Evolutionary conservation across 2,329 filamentous ascomycete species (phyloP), one percentile per base, ranked within the genome.

Genomic region (Cladophialophora bantiana): DNA sequence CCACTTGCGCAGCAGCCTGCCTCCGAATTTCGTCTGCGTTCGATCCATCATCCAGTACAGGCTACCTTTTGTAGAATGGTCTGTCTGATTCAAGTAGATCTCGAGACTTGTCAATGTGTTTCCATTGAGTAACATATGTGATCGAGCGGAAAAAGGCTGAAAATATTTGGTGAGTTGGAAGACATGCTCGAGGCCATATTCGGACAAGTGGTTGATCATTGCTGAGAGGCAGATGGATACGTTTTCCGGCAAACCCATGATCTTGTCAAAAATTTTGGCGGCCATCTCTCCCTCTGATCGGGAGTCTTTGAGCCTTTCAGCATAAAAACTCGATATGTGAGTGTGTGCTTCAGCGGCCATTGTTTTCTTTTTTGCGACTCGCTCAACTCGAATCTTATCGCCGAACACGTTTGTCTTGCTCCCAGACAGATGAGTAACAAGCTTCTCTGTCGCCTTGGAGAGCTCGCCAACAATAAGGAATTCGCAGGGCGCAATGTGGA

Each of bases 151-250:
- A 80, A 99, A 99, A 1, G 93, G 93, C 73, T 97, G 90, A 75
- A 99, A 99, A 80, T 98, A 97, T 74, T 96, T 97, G 1, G 95
- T 98, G 52, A 99, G 82, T 74, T 97, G 91, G 73, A 99, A 97
- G 61, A 99, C 92, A 81, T 98, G 93, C 77, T 98, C 91, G 20
- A 99, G 84, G 0, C 93, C 93, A 76, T 97, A 99, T 71, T 97
- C 94, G 18, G 88, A 89, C 73, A 99, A 83, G 75, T 99, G 94
- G 1, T 86, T 92, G 73, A 99, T 98, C 94, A 99, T 97, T 10
- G 94, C 91, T 3, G 95, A 97, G 13, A 99, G 84, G 78, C 95
- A 99, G 48, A 97, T 89, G 0, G 91, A 97, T 42, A 97, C 92
- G 52, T 90, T 85, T 73, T 96, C 92, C 0, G 94, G 90, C 12